phyloP scores from a whole-genome alignment of 2,329 filamentous ascomycete genomes.

The Hymenoscyphus albidus region DNA sequence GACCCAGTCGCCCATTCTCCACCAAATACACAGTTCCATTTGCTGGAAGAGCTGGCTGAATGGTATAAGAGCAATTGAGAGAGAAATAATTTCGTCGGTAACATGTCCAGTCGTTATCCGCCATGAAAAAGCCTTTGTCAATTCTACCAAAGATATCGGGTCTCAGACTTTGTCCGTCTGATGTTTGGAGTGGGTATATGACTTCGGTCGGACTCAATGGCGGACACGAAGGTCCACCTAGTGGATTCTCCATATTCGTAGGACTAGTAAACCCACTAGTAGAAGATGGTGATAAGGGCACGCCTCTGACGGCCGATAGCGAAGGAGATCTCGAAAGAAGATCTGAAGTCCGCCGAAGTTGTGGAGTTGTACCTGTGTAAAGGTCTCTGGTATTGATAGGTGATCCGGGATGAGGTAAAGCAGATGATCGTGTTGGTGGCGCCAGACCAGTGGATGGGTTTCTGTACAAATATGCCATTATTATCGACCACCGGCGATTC shows the following conservation, averaged over 20 bases:
- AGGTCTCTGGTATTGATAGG: constrained; percentile 33
- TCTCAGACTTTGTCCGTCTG: constrained; percentile 48
- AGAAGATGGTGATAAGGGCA: constrained; percentile 34
- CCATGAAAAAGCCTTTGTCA: constrained; percentile 66
- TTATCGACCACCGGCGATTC: constrained; percentile 23
- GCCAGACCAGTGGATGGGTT: constrained; percentile 33
- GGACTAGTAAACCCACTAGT: constrained; percentile 35
- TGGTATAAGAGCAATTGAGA: constrained; percentile 59
- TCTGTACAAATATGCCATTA: constrained; percentile 31
- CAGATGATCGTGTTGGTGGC: constrained; percentile 33
- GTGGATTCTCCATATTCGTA: constrained; percentile 33
- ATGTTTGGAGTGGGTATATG: constrained; percentile 46
- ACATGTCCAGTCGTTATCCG: constrained; percentile 68
- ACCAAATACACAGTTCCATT: constrained; percentile 38
- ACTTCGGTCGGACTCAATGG: constrained; percentile 39
- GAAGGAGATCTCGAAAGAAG: constrained; percentile 34
- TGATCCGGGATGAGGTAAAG: constrained; percentile 32
- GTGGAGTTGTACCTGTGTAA: constrained; percentile 33
- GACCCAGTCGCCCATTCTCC: constrained; percentile 22
- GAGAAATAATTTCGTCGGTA: constrained; percentile 72
- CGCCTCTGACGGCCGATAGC: constrained; percentile 27
- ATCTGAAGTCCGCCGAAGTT: constrained; percentile 31
- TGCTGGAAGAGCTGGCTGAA: constrained; percentile 45
- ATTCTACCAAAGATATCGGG: constrained; percentile 64
- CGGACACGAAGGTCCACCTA: constrained; percentile 29